Base-by-base conservation (phyloP, 768 basidiomycete species). In the Macrolepiota albuminosa region DNA sequence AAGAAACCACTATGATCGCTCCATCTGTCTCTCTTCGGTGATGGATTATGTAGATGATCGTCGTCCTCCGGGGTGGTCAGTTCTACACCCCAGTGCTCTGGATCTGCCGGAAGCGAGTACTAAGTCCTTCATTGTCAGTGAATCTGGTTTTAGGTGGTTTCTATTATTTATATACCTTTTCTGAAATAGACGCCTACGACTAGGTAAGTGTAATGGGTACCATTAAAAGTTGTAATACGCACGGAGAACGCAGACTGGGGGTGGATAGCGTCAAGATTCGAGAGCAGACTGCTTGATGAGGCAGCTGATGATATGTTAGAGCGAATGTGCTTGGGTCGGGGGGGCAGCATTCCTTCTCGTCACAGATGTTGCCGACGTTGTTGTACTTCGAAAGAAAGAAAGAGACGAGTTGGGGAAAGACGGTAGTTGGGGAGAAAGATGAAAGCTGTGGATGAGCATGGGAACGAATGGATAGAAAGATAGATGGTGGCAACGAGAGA, bases 41-140 rank as follows among this genome's bases (percentile, higher is more conserved):
- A 81, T 0, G 87, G 87, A 63, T 82, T 84, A 65, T 89, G 87
- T 3, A 89, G 76, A 53, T 77, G 72, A 66, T 89, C 87, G 62
- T 89, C 87, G 0, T 80, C 75, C 57, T 88, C 87, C n/a, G 77
- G 75, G 0, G 65, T 67, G 43, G 76, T 74, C 61, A 80, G 67
- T 33, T 66, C 75, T 40, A 74, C 66, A 4, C 78, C 73, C 69
- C 84, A 85, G 75, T 81, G 74, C 31, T 76, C 75, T 1, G 81
- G 78, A 24, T 83, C 81, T 58, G 76, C 69, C 6, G 75, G 65
- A 46, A 80, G 65, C 18, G 77, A 76, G 57, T 69, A 79, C 78
- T 80, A 34, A 31, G 60, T 40, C 13, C 24, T 48, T 26, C 45
- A n/a, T 29, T 29, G 33, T 37, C 10, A 43, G 26, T 26, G 1